These are phyloP conservation scores for Candida orba DNA, from an alignment of 805 yeast species.

Conservation along the genomic window DNA sequence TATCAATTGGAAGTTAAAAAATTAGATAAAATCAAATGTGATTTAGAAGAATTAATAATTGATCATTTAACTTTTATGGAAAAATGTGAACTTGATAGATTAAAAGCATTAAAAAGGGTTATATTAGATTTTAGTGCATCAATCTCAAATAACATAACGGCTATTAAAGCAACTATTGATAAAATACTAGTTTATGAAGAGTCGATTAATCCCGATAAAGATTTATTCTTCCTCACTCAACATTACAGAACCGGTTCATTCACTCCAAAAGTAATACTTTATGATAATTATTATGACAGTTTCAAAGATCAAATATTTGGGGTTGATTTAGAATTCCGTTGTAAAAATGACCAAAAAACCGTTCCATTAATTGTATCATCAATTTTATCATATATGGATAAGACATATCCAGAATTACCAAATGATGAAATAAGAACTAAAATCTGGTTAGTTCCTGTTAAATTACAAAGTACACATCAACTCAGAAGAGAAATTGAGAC, in stretches of 20 bases:
- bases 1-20: constrained; percentile 49
- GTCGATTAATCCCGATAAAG: constrained; percentile 61
- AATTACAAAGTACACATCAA: constrained; percentile 52
- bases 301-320: constrained; percentile 71
- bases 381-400: constrained; percentile 60
- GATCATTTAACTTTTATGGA: constrained; percentile 75
- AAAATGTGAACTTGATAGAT: constrained; percentile 72
- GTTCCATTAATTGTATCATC: constrained; percentile 66
- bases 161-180: constrained; percentile 53
- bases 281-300: constrained; percentile 74
- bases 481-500: constrained; percentile 53
- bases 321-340: constrained; percentile 62
- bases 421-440: constrained; percentile 62
- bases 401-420: constrained; percentile 57
- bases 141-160: constrained; percentile 51
- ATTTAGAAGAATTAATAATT: constrained; percentile 62
- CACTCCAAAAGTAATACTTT: constrained; percentile 62
- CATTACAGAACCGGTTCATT: constrained; percentile 69
- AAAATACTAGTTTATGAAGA: constrained; percentile 60
- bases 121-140: constrained; percentile 65
- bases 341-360: constrained; percentile 62
- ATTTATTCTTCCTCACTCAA: constrained; percentile 58
- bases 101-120: constrained; percentile 69
- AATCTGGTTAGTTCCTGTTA: constrained; percentile 63
- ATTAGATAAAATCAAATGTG: constrained; percentile 62